Evolutionary conservation across 345 rosid genomes (phyloP).

Genomic region (Noccaea caerulescens): DNA sequence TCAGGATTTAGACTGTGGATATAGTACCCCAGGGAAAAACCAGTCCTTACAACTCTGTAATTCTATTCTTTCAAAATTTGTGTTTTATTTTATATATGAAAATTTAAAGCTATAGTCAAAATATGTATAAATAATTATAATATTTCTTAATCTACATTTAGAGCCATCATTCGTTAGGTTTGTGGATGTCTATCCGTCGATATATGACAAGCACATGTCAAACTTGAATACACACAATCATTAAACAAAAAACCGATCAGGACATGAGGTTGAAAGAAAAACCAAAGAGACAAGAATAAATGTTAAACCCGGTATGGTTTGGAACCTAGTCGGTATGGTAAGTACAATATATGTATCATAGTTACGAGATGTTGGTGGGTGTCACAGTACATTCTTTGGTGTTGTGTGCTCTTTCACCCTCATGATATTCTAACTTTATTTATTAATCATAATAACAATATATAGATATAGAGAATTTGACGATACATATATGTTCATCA

Average conservation of each 20-base stretch:
- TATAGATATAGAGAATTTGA: constrained; percentile 29
- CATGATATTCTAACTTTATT: constrained; percentile 46
- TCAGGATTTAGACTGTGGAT: no score
- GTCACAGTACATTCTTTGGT: constrained; percentile 50
- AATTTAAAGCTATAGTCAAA: neutral
- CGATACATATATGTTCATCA: constrained; percentile 19
- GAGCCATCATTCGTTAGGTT: neutral
- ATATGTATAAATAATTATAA: neutral
- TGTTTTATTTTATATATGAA: neutral
- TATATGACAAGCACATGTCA: neutral
- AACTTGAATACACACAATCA: neutral
- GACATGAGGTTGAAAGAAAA: constrained; percentile 4
- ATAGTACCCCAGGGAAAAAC: no score
- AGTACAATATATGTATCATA: constrained; percentile 42
- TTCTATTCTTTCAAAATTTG: neutral
- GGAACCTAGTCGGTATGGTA: constrained; percentile 43
- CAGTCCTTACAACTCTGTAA: neutral
- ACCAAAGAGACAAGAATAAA: constrained; percentile 13
- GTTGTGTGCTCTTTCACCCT: constrained; percentile 47
- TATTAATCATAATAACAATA: constrained; percentile 37
- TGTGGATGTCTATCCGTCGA: constrained; percentile 6
- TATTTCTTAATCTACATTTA: neutral
- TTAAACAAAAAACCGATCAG: constrained; percentile 2
- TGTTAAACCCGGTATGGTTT: constrained; percentile 37
- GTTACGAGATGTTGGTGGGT: constrained; percentile 46